Percentiles rank a stretch among this genome's conserved stretches.
These are phyloP conservation scores for Scutellaria minor DNA, from an alignment of 257 asterid species.

Conservation along the genomic window DNA sequence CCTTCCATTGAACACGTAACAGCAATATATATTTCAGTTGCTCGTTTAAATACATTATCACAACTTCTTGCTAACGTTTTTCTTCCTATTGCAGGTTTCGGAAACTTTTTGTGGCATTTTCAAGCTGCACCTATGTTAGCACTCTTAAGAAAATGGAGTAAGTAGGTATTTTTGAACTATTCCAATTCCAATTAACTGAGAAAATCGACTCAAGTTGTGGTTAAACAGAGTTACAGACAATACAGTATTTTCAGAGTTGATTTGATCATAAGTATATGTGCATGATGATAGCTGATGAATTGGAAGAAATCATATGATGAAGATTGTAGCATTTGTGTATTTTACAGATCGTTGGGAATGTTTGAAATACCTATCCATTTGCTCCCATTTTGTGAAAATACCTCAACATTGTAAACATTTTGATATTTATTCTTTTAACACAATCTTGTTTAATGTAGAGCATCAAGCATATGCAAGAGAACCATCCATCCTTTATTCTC, in stretches of 20 bases:
- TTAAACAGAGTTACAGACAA: not conserved
- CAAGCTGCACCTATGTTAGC: constrained; percentile 83
- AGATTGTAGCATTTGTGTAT: not conserved
- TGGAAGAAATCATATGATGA: not conserved
- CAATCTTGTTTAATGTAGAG: no score
- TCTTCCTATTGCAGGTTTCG: constrained; percentile 68
- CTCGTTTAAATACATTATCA: not conserved
- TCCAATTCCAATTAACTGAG: no score
- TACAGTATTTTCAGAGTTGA: constrained; percentile 14
- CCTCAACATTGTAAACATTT: no score
- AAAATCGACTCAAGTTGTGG: not conserved
- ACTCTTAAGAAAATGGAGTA: constrained; percentile 57
- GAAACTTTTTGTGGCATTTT: constrained; percentile 81
- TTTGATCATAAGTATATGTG: not conserved
- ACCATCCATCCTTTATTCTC: no score
- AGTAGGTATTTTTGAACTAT: not conserved
- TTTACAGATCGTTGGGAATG: not conserved
- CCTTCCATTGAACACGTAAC: not conserved
- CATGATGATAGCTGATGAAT: not conserved
- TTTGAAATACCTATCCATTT: no score
- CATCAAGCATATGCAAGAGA: no score
- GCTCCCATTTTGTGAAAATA: no score
- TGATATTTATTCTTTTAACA: no score
- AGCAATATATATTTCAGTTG: not conserved
- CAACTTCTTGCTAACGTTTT: constrained; percentile 1